Percentiles rank a stretch among this genome's conserved stretches.
These are phyloP conservation scores for Porphyra umbilicalis DNA, from an alignment of 31 red algal genomes.

Conservation along the genomic window DNA sequence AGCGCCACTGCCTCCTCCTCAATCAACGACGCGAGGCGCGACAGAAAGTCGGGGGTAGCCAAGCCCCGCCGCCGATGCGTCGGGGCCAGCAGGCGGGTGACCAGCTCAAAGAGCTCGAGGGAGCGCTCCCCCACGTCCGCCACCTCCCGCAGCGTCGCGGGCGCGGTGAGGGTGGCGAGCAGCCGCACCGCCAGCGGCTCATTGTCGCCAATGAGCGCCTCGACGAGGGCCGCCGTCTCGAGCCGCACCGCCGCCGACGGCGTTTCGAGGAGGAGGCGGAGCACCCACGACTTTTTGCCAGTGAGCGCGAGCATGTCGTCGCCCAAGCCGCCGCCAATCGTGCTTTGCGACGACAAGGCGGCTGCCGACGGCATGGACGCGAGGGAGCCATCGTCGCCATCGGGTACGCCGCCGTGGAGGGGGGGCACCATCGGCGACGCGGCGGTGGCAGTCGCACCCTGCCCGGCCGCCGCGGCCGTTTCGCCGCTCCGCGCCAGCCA, in stretches of 20 bases:
- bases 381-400: background rate
- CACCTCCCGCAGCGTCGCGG: slow-evolving; percentile 31
- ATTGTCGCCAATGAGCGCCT: slow-evolving; percentile 49
- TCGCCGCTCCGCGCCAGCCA: background rate
- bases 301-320: background rate
- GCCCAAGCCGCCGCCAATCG: background rate
- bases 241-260: slow-evolving; percentile 26
- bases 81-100: slow-evolving; percentile 23
- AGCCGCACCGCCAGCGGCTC: slow-evolving; percentile 54
- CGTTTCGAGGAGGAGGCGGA: slow-evolving; percentile 63
- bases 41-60: slow-evolving; percentile 43
- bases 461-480: background rate
- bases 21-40: slow-evolving; percentile 39
- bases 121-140: slow-evolving; percentile 53
- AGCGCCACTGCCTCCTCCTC: slow-evolving; percentile 32
- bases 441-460: background rate
- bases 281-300: slow-evolving; percentile 53
- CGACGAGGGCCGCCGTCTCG: slow-evolving; percentile 37
- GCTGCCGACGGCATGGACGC: background rate
- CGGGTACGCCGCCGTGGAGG: background rate
- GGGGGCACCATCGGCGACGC: too few species aligned
- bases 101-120: slow-evolving; percentile 73
- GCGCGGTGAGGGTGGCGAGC: slow-evolving; percentile 47
- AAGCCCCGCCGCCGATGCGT: slow-evolving; percentile 41
- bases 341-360: background rate